Evolutionary conservation across 1,284 basidiomycete species (phyloP).

Genomic region (Marasmius oreades): DNA sequence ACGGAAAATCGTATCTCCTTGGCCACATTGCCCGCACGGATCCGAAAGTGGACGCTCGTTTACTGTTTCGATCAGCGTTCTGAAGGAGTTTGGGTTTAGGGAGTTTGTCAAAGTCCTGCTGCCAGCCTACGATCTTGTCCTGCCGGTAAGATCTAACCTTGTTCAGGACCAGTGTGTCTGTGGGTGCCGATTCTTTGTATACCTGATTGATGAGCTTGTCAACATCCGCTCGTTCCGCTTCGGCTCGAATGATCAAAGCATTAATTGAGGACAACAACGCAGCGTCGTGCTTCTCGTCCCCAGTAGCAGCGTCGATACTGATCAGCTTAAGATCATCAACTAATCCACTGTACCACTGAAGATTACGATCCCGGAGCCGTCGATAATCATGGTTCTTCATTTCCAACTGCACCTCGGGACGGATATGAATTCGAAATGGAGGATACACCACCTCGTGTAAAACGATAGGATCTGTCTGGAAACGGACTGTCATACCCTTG

Average conservation of each 20-base stretch:
- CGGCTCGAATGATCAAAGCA: conserved; percentile 67
- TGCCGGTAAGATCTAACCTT: conserved; percentile 85
- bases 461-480: conserved; percentile 83
- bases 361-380: conserved; percentile 71
- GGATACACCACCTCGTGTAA: conserved; percentile 90
- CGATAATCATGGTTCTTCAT: conserved; percentile 91
- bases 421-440: conserved; percentile 80
- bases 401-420: conserved; percentile 81
- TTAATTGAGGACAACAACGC: conserved; percentile 60
- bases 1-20: conserved; percentile 48
- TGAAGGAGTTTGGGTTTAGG: conserved; percentile 57
- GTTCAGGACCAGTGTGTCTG: conserved; percentile 88
- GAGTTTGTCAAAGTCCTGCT: conserved; percentile 77
- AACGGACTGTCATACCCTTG: conserved; percentile 83
- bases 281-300: conserved; percentile 67
- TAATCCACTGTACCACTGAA: conserved; percentile 65
- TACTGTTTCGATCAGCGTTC: conserved; percentile 42
- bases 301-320: conserved; percentile 72
- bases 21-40: conserved; percentile 72
- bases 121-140: conserved; percentile 96
- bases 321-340: conserved; percentile 73
- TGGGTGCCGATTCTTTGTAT: conserved; percentile 77
- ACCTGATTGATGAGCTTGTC: conserved; percentile 72
- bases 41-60: conserved; percentile 59
- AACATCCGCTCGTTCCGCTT: conserved; percentile 75